Evolutionary conservation across 306 rosid genomes (phyloP).

Genomic region (Pterocarpus santalinus): DNA sequence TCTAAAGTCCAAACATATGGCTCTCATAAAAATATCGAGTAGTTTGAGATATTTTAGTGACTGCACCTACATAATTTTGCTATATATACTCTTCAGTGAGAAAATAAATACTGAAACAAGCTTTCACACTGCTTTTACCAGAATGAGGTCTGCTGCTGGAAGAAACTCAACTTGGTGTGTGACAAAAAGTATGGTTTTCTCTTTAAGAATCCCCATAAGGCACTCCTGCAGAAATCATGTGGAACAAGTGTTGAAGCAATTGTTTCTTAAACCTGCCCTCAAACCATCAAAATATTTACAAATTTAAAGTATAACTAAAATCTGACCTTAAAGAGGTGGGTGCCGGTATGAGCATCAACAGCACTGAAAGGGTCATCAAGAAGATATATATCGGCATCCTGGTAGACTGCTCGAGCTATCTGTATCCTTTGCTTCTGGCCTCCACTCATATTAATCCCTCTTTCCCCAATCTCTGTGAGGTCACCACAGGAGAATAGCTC

Average conservation of each 20-base stretch:
- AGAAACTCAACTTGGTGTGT: conserved; percentile 99
- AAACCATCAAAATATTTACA: conserved; percentile 16
- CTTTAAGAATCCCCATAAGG: conserved; percentile 86
- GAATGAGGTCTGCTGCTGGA: conserved; percentile 93
- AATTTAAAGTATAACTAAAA: conserved; percentile 1
- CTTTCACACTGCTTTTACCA: conserved; percentile 60
- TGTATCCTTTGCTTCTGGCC: conserved; percentile 99
- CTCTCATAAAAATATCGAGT: background rate
- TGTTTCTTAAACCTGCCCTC: conserved; percentile 3
- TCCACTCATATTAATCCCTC: conserved; percentile 99
- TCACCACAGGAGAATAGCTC: conserved; percentile 90
- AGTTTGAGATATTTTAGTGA: conserved; percentile 7
- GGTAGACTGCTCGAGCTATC: conserved; percentile 91
- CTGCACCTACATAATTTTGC: background rate
- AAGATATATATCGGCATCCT: conserved; percentile 88
- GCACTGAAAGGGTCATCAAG: conserved; percentile 97
- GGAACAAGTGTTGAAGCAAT: conserved; percentile 30
- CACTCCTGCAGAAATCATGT: conserved; percentile 69
- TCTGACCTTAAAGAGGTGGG: conserved; percentile 86
- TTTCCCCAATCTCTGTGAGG: conserved; percentile 89
- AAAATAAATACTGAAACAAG: conserved; percentile 27
- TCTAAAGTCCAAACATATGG: background rate
- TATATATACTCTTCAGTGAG: background rate
- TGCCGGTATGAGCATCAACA: conserved; percentile 98
- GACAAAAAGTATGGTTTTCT: conserved; percentile 82